Conservation (phyloP, 2,329 filamentous ascomycete genomes). For the Coleophoma crateriformis region DNA sequence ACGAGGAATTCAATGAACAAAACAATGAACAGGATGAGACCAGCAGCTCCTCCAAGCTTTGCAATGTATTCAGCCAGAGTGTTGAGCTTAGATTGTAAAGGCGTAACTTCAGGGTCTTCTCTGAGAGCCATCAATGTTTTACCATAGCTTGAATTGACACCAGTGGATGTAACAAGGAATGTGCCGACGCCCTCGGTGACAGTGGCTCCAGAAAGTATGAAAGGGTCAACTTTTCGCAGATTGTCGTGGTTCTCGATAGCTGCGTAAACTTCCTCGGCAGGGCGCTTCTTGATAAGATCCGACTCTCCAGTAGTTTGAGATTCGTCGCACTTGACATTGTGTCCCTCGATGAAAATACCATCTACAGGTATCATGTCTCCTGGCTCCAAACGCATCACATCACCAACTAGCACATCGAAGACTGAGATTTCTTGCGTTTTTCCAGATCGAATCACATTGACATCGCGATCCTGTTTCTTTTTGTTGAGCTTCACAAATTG, state of each 20-base stretch:
- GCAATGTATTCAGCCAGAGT: constrained; percentile 74
- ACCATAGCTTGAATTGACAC: constrained; percentile 68
- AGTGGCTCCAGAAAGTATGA: constrained; percentile 75
- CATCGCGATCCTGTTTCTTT: constrained; percentile 70
- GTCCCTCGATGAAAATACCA: constrained; percentile 62
- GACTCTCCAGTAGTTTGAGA: constrained; percentile 75
- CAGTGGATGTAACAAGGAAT: constrained; percentile 70
- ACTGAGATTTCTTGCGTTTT: constrained; percentile 64
- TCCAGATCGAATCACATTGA: constrained; percentile 74
- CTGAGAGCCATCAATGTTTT: constrained; percentile 75
- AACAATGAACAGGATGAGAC: constrained; percentile 70
- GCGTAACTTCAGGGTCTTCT: constrained; percentile 72
- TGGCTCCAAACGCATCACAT: constrained; percentile 67
- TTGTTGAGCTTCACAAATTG: constrained; percentile 77
- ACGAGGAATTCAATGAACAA: constrained; percentile 74
- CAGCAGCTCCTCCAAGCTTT: constrained; percentile 67
- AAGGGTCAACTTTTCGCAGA: constrained; percentile 66
- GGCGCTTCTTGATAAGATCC: constrained; percentile 62
- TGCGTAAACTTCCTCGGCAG: constrained; percentile 58
- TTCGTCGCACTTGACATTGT: constrained; percentile 66
- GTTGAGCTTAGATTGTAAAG: constrained; percentile 73
- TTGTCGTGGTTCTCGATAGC: constrained; percentile 55
- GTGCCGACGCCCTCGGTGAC: constrained; percentile 71
- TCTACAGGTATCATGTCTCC: constrained; percentile 70
- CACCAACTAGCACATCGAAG: constrained; percentile 67